Evolutionary conservation across 2,329 filamentous ascomycete genomes (phyloP), one percentile per base, ranked within the genome.

Genomic region (Monilinia fructigena): DNA sequence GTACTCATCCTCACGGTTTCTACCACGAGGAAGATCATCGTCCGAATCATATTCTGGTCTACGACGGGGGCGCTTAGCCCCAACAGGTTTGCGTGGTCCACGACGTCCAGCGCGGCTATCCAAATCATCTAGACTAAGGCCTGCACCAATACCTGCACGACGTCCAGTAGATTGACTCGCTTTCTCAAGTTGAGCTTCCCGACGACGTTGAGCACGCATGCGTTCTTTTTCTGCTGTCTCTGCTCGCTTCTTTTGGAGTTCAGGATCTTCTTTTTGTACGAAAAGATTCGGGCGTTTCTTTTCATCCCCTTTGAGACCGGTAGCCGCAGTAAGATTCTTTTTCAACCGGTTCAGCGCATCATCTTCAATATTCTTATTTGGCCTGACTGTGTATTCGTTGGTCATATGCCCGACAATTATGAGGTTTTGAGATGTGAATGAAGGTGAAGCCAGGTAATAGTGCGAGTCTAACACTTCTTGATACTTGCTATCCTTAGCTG

Each of bases 351-450:
- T 83, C 11, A 93, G 80, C 5, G 91, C 90, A 68, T 89, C 87
- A 72, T 93, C 90, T 71, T 89, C 86, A 26, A 88, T 83, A 58
- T 84, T 83, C 73, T 86, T 84, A 72, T 89, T 89, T 8, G 89
- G 87, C 48, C 85, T 83, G 40, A 94, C 83, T 7, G 83, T 86
- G 73, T 90, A 88, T 68, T 90, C 86, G 69, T 91, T 88, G 12
- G 88, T 89, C 74, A 94, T 82, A 75, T 93, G 91, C 67, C 90
- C 89, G 20, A 92, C 88, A 11, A 90, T 85, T 74, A 91, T 84
- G 68, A 93, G 81, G 31, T 91, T 80, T 68, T 88, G 87, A 55
- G 87, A 88, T 38, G 83, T 82, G 67, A 90, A 81, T 72, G 91
- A 86, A 0, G 90, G 89, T 1, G 89, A 87, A 2, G 88, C 88